phyloP scores from a whole-genome alignment of 1,284 basidiomycete genomes.

The Ustilago tritici region DNA sequence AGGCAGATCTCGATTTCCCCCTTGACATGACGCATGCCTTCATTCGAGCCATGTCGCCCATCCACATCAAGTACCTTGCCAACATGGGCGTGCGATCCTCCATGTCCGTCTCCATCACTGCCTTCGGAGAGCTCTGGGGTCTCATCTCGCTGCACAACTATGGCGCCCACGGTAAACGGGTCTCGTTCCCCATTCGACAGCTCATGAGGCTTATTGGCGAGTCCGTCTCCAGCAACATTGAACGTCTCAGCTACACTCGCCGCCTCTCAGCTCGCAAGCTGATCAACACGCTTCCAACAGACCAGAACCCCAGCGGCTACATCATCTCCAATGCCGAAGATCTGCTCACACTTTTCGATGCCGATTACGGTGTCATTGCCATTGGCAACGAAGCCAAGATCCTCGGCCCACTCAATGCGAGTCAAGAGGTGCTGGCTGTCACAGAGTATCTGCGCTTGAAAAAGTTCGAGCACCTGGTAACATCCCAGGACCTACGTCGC shows the following conservation, averaged over 20 bases:
- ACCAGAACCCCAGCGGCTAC: constrained; percentile 82
- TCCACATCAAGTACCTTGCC: constrained; percentile 79
- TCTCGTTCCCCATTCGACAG: constrained; percentile 85
- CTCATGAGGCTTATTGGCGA: constrained; percentile 79
- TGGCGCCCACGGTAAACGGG: constrained; percentile 81
- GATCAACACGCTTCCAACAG: constrained; percentile 81
- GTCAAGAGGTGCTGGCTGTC: constrained; percentile 86
- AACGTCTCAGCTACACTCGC: constrained; percentile 83
- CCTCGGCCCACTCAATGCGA: constrained; percentile 81
- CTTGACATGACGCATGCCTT: constrained; percentile 90
- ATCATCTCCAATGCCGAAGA: constrained; percentile 89
- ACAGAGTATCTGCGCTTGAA: constrained; percentile 86
- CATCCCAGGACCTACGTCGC: constrained; percentile 76
- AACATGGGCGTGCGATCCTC: constrained; percentile 70
- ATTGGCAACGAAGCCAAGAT: constrained; percentile 81
- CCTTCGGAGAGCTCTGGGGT: constrained; percentile 86
- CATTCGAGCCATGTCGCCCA: constrained; percentile 88
- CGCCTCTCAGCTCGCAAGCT: constrained; percentile 83
- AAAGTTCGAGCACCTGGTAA: constrained; percentile 70
- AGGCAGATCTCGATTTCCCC: constrained; percentile 79
- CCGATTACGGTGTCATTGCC: constrained; percentile 84
- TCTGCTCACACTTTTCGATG: constrained; percentile 83
- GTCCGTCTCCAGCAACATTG: constrained; percentile 85
- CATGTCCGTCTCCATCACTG: constrained; percentile 78
- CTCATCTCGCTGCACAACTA: constrained; percentile 87